A percentile compares a stretch with the other conserved stretches of the same genome.
Evolutionary conservation across 2,329 filamentous ascomycete genomes (phyloP).

Genomic region (Calycina herbarum): DNA sequence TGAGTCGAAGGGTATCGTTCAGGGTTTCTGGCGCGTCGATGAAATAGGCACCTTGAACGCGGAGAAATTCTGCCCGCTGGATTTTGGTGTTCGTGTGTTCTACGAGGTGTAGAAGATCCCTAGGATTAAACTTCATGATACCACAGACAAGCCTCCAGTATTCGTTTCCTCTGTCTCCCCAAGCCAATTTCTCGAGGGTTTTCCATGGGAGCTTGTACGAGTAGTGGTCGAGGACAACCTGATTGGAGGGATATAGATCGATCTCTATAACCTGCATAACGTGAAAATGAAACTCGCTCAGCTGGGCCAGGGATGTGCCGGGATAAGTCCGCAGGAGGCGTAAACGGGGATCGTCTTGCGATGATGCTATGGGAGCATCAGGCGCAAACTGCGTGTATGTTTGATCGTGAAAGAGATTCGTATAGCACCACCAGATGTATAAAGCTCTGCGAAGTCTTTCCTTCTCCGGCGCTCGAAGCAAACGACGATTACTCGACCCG

Average conservation of each 20-base stretch:
- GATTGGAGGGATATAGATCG: constrained; percentile 36
- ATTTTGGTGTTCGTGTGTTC: constrained; percentile 34
- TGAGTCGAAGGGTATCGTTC: constrained; percentile 26
- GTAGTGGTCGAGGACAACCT: constrained; percentile 32
- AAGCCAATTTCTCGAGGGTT: constrained; percentile 32
- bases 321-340: constrained; percentile 32
- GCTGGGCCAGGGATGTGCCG: constrained; percentile 32
- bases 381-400: constrained; percentile 33
- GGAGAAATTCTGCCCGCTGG: constrained; percentile 31
- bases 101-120: constrained; percentile 32
- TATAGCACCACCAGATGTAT: constrained; percentile 38
- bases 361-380: constrained; percentile 27
- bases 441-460: constrained; percentile 33
- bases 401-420: constrained; percentile 35
- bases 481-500: constrained; percentile 33
- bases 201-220: constrained; percentile 27
- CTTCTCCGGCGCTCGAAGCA: constrained; percentile 32
- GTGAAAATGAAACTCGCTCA: constrained; percentile 34
- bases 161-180: constrained; percentile 33
- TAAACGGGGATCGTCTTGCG: constrained; percentile 31
- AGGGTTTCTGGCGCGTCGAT: constrained; percentile 33
- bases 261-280: constrained; percentile 32
- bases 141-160: constrained; percentile 29
- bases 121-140: constrained; percentile 33
- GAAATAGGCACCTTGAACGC: constrained; percentile 28